Base-by-base conservation (phyloP, 148 eudicot species). In the Salicornia ramosissima region DNA sequence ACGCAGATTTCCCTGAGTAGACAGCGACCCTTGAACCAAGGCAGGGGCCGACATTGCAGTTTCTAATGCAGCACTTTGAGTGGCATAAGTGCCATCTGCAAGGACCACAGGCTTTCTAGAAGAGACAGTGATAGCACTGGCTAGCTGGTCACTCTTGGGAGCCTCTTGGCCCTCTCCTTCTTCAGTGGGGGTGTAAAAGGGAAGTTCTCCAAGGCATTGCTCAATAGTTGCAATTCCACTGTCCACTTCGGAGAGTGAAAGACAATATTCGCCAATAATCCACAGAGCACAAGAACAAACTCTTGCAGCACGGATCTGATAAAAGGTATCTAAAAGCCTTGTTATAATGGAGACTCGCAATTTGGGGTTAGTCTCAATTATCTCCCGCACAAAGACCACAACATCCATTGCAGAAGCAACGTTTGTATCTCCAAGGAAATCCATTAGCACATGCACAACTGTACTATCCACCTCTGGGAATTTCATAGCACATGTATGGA, bases 381-480 rank as follows among this genome's bases (percentile, higher is more conserved):
- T 88, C 80, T 92, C 98, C 68, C 94, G 77, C 74, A 92, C 96
- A 68, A 92, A 92, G 30, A 92, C 87, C 50, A 81, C 91, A 74
- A 92, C 98, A 83, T 92, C 96, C 80, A 92, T 79, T 53, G 96
- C 98, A 59, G 90, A 90, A 74, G 95, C 96, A 71, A 88, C 86
- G 53, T 90, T 93, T 53, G 86, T 85, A 78, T 93, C 98, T 34
- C 98, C 98, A 78, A 93, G 84, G 88, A 93, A 93, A 83, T 93
- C 98, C 98, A 93, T 90, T 80, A 90, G 81, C 67, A 93, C 85
- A 83, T 86, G 95, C 24, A 93, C 98, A 67, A 93, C 98, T n/a
- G 98, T 93, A 86, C 98, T 85, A 59, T 96, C 98, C 67, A 88
- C 96, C 83, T 93, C 96, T 1, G 98, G 98, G 78, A 93, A 90